These are phyloP conservation scores for Talaromyces sp. DNA, from an alignment of 2,329 filamentous ascomycete species.

Conservation along the genomic window DNA sequence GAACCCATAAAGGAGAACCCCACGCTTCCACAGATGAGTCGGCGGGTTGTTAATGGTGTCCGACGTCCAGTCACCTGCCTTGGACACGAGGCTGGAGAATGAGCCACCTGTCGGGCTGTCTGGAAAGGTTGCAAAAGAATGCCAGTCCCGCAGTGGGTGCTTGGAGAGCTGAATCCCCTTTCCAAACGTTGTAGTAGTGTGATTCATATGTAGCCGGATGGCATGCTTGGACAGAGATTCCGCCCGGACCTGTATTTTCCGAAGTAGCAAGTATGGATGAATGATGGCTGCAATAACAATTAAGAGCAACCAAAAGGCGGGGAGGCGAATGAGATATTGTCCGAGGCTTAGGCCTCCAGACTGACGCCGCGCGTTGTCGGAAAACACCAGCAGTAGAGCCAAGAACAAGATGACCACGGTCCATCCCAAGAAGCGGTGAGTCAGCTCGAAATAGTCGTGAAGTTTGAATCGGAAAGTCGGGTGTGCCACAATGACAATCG, in stretches of 20 bases:
- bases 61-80: conserved; percentile 70
- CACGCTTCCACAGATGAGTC: conserved; percentile 60
- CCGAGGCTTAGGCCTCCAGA: conserved; percentile 30
- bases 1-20: conserved; percentile 62
- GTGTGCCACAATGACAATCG: conserved; percentile 59
- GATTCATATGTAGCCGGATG: conserved; percentile 63
- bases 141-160: conserved; percentile 64
- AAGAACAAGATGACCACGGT: conserved; percentile 60
- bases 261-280: conserved; percentile 68
- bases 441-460: conserved; percentile 66
- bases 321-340: conserved; percentile 39
- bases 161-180: conserved; percentile 57
- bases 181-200: conserved; percentile 54
- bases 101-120: conserved; percentile 26
- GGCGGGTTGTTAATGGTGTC: conserved; percentile 59
- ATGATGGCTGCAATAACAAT: conserved; percentile 60
- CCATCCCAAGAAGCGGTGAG: conserved; percentile 72
- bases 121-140: conserved; percentile 70
- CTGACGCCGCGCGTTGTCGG: conserved; percentile 36
- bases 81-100: conserved; percentile 66
- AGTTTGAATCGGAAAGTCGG: conserved; percentile 57
- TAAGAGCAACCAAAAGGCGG: conserved; percentile 63
- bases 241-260: conserved; percentile 60
- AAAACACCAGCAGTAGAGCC: conserved; percentile 54
- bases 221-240: conserved; percentile 68